Evolutionary conservation across 169 alveolate genomes (phyloP).

Genomic region (Plasmodium knowlesi): DNA sequence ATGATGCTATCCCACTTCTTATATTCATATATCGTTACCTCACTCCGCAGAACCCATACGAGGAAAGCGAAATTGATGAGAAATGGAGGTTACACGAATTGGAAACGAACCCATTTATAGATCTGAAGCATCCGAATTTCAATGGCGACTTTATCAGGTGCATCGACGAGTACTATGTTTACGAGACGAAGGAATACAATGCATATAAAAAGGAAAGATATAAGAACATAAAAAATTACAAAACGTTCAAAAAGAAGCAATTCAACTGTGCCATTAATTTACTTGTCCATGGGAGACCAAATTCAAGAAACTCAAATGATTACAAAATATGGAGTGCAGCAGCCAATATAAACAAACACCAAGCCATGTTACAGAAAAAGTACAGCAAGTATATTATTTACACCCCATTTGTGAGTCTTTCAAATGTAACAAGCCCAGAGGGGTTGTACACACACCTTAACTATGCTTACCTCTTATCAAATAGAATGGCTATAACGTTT

Average conservation of each 20-base stretch:
- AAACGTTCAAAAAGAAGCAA: constrained; percentile 19
- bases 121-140: constrained; percentile 59
- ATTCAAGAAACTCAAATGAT: constrained; percentile 21
- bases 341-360: constrained; percentile 26
- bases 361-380: constrained; percentile 32
- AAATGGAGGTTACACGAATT: constrained; percentile 50
- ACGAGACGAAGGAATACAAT: constrained; percentile 62
- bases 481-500: constrained; percentile 28
- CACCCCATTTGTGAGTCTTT: constrained; percentile 39
- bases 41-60: background rate
- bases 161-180: constrained; percentile 69
- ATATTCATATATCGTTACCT: background rate
- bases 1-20: background rate
- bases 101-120: constrained; percentile 71
- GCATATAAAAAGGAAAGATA: constrained; percentile 60
- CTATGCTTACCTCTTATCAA: constrained; percentile 34
- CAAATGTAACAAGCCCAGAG: constrained; percentile 18
- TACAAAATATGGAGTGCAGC: constrained; percentile 68
- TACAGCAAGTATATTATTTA: constrained; percentile 33
- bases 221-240: constrained; percentile 30
- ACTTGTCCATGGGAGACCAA: constrained; percentile 68
- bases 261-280: constrained; percentile 26
- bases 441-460: constrained; percentile 38
- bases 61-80: constrained; percentile 29
- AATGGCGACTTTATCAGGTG: constrained; percentile 56